Evolutionary conservation across 331 rosid species (phyloP), one percentile per base, ranked within the genome.

Genomic region (Malus hybrid): DNA sequence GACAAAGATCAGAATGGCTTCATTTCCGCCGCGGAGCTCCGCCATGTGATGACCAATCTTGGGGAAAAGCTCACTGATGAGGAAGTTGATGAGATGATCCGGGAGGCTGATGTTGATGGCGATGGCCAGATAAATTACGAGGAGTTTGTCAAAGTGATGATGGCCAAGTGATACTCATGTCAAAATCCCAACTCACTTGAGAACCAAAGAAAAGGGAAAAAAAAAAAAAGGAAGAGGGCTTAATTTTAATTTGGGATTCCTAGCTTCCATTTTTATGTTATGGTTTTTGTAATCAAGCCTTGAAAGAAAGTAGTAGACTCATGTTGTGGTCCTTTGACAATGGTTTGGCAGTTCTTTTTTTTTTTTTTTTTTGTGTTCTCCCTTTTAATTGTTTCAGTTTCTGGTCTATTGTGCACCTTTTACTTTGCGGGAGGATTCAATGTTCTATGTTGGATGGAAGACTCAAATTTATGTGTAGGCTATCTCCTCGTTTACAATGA

Each of bases 1-100:
- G 86, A 83, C 65, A 83, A 83, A 74, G 86, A 83, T 65, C 78
- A 83, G 60, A 83, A 83, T 79, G 86, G 86, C 24, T 79, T 83
- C 73, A 79, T 83, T 29, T 83, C 86, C 36, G 83, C 81, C 1
- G 86, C 83, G 6, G 84, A 83, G 81, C 84, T 83, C 13, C 84
- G 82, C 60, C 84, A 83, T 73, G 87, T 83, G 39, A 83, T 83
- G 87, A 83, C 82, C 16, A 83, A 83, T 69, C 87, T 80, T 8
- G 84, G 87, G 28, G 87, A 83, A 79, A 79, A 80, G 76, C 79
- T 76, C 55, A 83, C 81, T 6, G 87, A 80, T 22, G 82, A 77
- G 22, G 84, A 83, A 69, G 82, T 83, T 1, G 79, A 83, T 68
- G 84, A 83, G 81, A 83, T 83, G 83, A 83, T 83, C 22, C 73